Evolutionary conservation across 2,329 filamentous ascomycete genomes (phyloP).

Genomic region (Alternaria novae-zelandiae): DNA sequence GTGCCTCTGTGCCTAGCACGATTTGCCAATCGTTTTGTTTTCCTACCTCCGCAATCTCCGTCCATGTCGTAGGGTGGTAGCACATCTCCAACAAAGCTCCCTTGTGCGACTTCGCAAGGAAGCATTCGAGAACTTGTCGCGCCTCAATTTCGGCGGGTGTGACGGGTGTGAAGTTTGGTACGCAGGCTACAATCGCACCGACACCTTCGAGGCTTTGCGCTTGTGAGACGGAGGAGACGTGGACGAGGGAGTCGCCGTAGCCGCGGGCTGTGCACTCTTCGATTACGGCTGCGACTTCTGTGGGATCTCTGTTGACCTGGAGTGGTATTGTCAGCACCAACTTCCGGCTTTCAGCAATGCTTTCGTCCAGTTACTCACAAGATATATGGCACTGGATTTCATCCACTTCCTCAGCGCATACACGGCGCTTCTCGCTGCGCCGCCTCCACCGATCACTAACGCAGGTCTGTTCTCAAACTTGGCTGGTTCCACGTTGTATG

Average conservation of each 20-base stretch:
- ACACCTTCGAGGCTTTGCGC: slow-evolving; percentile 65
- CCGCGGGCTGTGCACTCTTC: slow-evolving; percentile 66
- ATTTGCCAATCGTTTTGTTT: slow-evolving; percentile 72
- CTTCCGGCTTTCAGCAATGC: not conserved
- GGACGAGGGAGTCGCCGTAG: slow-evolving; percentile 65
- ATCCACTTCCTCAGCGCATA: slow-evolving; percentile 77
- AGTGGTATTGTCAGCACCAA: not conserved
- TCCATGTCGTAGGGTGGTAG: slow-evolving; percentile 74
- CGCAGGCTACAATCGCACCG: slow-evolving; percentile 73
- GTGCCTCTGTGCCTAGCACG: slow-evolving; percentile 75
- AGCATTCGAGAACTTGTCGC: slow-evolving; percentile 61
- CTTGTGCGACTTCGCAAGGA: slow-evolving; percentile 60
- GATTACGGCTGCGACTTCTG: slow-evolving; percentile 72
- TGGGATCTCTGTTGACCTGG: slow-evolving; percentile 69
- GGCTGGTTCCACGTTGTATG: slow-evolving; percentile 54
- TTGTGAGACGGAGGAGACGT: slow-evolving; percentile 67
- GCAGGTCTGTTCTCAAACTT: slow-evolving; percentile 66
- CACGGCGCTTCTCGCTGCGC: slow-evolving; percentile 77
- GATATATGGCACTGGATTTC: slow-evolving; percentile 71
- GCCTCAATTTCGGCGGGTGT: slow-evolving; percentile 68
- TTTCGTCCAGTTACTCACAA: slow-evolving; percentile 50
- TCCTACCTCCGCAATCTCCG: slow-evolving; percentile 68
- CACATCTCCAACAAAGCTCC: slow-evolving; percentile 82
- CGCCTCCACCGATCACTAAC: slow-evolving; percentile 78
- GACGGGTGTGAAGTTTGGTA: slow-evolving; percentile 76